Percentiles rank a stretch among this genome's conserved stretches.
Evolutionary conservation across 1,284 basidiomycete species (phyloP).

Genomic region (Vanrija humicola): DNA sequence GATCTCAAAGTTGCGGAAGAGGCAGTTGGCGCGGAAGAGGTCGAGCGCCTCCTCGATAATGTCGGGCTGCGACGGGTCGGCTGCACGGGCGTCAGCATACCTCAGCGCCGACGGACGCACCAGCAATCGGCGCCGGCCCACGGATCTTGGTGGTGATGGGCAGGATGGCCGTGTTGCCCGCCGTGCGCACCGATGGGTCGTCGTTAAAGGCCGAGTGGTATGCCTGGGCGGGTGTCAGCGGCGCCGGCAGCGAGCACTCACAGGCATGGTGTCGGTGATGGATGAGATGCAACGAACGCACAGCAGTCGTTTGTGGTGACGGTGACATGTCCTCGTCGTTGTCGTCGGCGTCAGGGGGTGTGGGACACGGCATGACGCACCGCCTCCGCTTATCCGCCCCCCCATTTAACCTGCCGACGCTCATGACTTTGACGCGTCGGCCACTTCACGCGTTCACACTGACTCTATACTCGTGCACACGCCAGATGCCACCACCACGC

Average conservation of each 20-base stretch:
- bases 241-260: conserved; percentile 8
- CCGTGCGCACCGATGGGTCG: conserved; percentile 69
- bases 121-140: conserved; percentile 72
- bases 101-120: conserved; percentile 42
- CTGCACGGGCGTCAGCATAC: conserved; percentile 40
- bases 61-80: conserved; percentile 74
- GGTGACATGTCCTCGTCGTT: neutral
- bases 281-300: neutral
- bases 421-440: conserved; percentile 1
- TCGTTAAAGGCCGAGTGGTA: conserved; percentile 97
- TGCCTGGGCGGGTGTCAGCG: conserved; percentile 57
- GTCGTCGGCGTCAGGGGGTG: no score
- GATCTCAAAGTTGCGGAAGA: conserved; percentile 99
- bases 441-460: neutral
- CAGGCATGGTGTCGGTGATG: conserved; percentile 17
- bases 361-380: conserved; percentile 5
- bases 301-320: neutral
- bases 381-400: neutral
- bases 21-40: conserved; percentile 96
- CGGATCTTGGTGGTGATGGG: conserved; percentile 88
- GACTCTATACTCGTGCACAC: neutral
- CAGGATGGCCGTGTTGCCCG: conserved; percentile 86
- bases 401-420: neutral
- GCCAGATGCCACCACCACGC: neutral
- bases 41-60: conserved; percentile 96